Evolutionary conservation across 768 basidiomycete genomes (phyloP), one percentile per base, ranked within the genome.

Genomic region (Termitomyces sp.): DNA sequence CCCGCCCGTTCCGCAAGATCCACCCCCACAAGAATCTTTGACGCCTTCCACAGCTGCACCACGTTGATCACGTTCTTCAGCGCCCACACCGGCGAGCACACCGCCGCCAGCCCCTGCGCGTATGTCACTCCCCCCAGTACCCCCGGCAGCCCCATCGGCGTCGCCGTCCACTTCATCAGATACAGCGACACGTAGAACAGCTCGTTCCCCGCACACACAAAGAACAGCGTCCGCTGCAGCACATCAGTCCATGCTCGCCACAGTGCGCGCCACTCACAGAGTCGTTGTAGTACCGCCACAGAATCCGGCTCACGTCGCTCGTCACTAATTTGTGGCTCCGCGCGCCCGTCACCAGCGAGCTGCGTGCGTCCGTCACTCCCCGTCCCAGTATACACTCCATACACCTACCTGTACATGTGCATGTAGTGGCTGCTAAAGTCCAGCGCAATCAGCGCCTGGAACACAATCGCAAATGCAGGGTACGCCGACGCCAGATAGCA

Each of bases 381-480:
- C 39, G 18, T 43, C 14, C 43, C 14, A 46, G 56, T 53, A 42
- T 49, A 55, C 16, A 3, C 5, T n/a, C n/a, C 37, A 20, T 24
- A 49, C n/a, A 9, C 63, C 53, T 65, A 95, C 96, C 96, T 97
- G 72, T 98, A 97, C 97, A 98, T 99, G 72, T 98, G 97, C 85
- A 98, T 98, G 74, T 98, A 98, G 73, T 98, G 97, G 64, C 93
- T 96, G 65, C 90, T 88, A 70, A 99, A 99, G 71, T 99, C 97
- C 57, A 99, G 84, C 0, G 95, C 85, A 72, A 99, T 99, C 60
- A 99, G 84, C 75, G 92, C 88, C 72, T 97, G 94, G 78, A 99
- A 98, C 50, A 86, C 65, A 34, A 96, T 75, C 3, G 95, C 90
- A 61, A 78, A 92, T n/a, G 73, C 65, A 4, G 94, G 94, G 74